Percentiles rank a stretch among this genome's conserved stretches.
Evolutionary conservation across 1,284 basidiomycete genomes (phyloP).

Genomic region (Trichosporon sp.): DNA sequence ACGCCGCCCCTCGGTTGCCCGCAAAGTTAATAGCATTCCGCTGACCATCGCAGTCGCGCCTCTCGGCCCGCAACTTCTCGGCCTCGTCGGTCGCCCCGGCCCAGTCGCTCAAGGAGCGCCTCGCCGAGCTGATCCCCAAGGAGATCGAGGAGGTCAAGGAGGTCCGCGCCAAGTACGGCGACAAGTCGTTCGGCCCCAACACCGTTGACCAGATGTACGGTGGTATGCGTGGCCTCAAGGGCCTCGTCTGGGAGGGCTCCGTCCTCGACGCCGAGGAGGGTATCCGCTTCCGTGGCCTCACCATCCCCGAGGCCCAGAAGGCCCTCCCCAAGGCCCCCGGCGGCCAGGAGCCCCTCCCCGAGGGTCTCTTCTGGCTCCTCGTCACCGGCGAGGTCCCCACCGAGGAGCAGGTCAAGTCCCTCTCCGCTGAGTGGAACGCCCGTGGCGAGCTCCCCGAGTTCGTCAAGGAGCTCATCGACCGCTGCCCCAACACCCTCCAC

Average conservation of each 20-base stretch:
- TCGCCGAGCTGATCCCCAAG: constrained; percentile 82
- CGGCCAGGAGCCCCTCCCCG: constrained; percentile 84
- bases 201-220: constrained; percentile 82
- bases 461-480: constrained; percentile 87
- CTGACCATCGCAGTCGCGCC: constrained; percentile 10
- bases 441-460: constrained; percentile 83
- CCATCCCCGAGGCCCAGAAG: constrained; percentile 82
- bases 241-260: constrained; percentile 87
- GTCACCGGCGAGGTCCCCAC: constrained; percentile 90
- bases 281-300: constrained; percentile 91
- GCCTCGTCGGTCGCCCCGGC: constrained; percentile 59
- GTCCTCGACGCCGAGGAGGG: constrained; percentile 94
- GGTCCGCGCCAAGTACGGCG: constrained; percentile 74
- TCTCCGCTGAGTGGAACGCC: constrained; percentile 88
- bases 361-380: constrained; percentile 92
- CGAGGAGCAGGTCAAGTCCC: constrained; percentile 72
- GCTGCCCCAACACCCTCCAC: constrained; percentile 87
- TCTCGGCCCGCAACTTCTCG: constrained; percentile 51
- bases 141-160: constrained; percentile 86
- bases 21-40: not conserved
- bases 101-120: constrained; percentile 79
- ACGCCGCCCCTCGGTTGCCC: not conserved
- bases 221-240: constrained; percentile 79
- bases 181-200: constrained; percentile 84
- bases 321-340: constrained; percentile 82